A percentile compares a stretch with the other conserved stretches of the same genome.
Conservation (phyloP, 192 early-diverging fungal genomes). For the Powellomyces hirtus region DNA sequence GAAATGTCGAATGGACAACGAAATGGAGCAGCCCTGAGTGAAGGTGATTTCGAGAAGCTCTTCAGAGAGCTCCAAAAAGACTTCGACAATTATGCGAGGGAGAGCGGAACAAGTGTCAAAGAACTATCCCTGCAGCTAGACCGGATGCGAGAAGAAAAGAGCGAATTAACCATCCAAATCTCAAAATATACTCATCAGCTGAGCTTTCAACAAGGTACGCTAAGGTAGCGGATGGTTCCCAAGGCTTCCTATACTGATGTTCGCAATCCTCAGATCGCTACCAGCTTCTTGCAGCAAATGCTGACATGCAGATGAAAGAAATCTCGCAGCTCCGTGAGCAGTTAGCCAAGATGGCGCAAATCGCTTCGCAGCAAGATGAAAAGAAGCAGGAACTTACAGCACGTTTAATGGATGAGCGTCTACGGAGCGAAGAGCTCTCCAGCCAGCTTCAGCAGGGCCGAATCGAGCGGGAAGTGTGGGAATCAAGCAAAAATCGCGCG, state of each 20-base stretch:
- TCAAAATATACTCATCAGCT: constrained; percentile 11
- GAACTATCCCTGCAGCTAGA: constrained; percentile 55
- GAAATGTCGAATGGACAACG: not conserved
- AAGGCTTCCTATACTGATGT: not conserved
- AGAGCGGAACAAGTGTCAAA: constrained; percentile 57
- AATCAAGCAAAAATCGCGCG: constrained; percentile 48
- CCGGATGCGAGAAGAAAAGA: constrained; percentile 51
- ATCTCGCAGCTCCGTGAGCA: constrained; percentile 61
- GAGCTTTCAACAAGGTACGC: constrained; percentile 13
- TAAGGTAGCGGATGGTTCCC: not conserved
- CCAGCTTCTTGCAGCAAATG: constrained; percentile 53
- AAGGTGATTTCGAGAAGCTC: constrained; percentile 14
- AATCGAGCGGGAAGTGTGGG: constrained; percentile 56
- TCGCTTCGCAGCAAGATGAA: constrained; percentile 56
- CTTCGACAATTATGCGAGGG: constrained; percentile 29
- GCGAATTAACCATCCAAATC: constrained; percentile 61
- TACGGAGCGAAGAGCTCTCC: constrained; percentile 42
- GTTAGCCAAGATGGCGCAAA: constrained; percentile 47
- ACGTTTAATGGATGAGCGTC: constrained; percentile 47
- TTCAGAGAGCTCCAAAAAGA: constrained; percentile 21
- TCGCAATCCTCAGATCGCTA: constrained; percentile 45
- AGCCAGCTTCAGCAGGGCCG: constrained; percentile 52
- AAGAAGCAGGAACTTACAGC: constrained; percentile 57
- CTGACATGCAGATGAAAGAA: constrained; percentile 57
- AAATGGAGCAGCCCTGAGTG: not conserved